Evolutionary conservation across 2,329 filamentous ascomycete genomes (phyloP).

Genomic region (Colletotrichum sublineola): DNA sequence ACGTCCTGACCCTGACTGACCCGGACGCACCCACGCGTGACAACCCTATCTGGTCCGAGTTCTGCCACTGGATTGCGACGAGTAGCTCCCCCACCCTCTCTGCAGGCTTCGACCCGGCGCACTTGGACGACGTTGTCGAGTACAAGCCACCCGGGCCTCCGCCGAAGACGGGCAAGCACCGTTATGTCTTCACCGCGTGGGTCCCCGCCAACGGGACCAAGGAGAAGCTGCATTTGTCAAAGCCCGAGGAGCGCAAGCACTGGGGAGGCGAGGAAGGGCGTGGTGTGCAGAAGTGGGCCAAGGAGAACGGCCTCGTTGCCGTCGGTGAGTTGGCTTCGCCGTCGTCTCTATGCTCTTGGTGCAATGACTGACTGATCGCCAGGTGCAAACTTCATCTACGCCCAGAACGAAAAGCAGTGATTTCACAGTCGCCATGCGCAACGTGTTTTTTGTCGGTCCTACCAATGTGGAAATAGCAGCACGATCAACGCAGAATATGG

Average conservation of each 20-base stretch:
- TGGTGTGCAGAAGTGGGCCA: conserved; percentile 57
- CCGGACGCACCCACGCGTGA: conserved; percentile 59
- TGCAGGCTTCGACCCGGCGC: conserved; percentile 40
- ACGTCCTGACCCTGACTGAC: conserved; percentile 55
- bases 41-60: conserved; percentile 59
- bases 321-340: conserved; percentile 52
- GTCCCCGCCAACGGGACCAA: conserved; percentile 56
- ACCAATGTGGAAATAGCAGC: background rate
- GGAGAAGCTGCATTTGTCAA: conserved; percentile 50
- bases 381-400: conserved; percentile 60
- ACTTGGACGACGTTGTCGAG: conserved; percentile 53
- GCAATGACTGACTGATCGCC: conserved; percentile 29
- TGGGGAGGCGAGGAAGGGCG: conserved; percentile 55
- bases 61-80: conserved; percentile 61
- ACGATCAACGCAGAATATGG: background rate
- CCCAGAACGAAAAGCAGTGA: conserved; percentile 56
- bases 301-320: conserved; percentile 56
- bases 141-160: conserved; percentile 59
- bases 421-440: too few species aligned
- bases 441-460: too few species aligned
- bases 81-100: conserved; percentile 46
- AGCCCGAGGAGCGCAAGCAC: conserved; percentile 54
- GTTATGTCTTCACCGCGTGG: conserved; percentile 59
- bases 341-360: background rate
- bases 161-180: conserved; percentile 57